Conservation (phyloP, 331 rosid species). For the Saraca asoca region DNA sequence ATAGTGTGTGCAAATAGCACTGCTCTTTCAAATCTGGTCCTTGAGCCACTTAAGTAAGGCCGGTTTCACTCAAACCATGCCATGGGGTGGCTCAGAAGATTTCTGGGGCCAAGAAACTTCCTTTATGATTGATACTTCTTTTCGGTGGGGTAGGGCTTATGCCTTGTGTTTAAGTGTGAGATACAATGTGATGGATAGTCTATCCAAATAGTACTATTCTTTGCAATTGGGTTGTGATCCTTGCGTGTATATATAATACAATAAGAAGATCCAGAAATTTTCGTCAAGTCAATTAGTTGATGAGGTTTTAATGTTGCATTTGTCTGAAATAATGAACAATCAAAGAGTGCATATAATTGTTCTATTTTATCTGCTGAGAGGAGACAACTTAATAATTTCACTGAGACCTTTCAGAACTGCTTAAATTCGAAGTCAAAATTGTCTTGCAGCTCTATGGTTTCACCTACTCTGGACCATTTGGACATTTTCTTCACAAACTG, state of each 20-base stretch:
- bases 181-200: too few species aligned
- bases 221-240: too few species aligned
- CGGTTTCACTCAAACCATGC: too few species aligned
- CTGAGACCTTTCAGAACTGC: constrained; percentile 17
- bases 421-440: constrained; percentile 21
- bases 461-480: constrained; percentile 85
- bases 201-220: too few species aligned
- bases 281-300: not conserved
- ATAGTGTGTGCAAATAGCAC: too few species aligned
- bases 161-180: too few species aligned
- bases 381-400: not conserved
- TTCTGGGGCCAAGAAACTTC: constrained; percentile 83
- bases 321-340: constrained; percentile 9
- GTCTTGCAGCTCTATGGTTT: constrained; percentile 83
- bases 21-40: too few species aligned
- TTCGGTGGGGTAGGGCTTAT: constrained; percentile 13
- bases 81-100: constrained; percentile 79
- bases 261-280: not conserved
- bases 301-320: not conserved
- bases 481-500: constrained; percentile 84
- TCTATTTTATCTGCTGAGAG: not conserved
- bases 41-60: too few species aligned
- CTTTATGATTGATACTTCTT: constrained; percentile 70
- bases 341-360: too few species aligned
- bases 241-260: too few species aligned